Evolutionary conservation across 805 yeast genomes (phyloP), one percentile per base, ranked within the genome.

Genomic region (Ogataea dorogensis): DNA sequence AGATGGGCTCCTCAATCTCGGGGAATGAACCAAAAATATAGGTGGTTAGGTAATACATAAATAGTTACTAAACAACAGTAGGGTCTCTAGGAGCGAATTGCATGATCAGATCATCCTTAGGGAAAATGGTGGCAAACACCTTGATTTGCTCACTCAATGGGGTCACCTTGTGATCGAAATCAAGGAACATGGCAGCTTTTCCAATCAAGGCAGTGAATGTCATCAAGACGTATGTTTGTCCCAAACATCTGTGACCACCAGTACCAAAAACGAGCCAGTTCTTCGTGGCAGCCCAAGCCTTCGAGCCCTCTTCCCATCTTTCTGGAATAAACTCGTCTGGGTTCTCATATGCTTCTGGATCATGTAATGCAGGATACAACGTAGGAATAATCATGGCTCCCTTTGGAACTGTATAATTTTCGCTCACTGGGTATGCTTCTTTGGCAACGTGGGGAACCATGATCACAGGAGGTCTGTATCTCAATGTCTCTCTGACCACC

Each of bases 391-490:
- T 73, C 98, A 93, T 93, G 17, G 97, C 73, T 29, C 98, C 98
- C 67, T 88, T 89, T 59, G 98, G 98, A 33, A 88, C 96, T 17
- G 91, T 79, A 67, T 93, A 93, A 39, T 71, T 75, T 11, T 82
- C 81, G 24, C 86, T 75, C 35, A 93, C 79, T 26, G 95, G 95
- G 73, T 85, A 93, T 10, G 75, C 67, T 61, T 87, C 73, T 72
- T 93, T 93, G 36, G 76, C 96, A 42, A 86, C 87, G 60, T 93
- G 93, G 34, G 98, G 98, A 43, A 93, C 98, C 98, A 93, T 93
- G 40, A 89, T 57, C 44, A 93, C 98, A 3, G 98, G 98, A 17
- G 98, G 98, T 65, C 98, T 81, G 70, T 84, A 85, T 61, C 98
- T 81, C 51, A 93, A 75, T 37, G 93, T 69, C 70, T 93, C 98